Evolutionary conservation across 495 filamentous ascomycete genomes (phyloP).

Genomic region (Penicillium angulare): DNA sequence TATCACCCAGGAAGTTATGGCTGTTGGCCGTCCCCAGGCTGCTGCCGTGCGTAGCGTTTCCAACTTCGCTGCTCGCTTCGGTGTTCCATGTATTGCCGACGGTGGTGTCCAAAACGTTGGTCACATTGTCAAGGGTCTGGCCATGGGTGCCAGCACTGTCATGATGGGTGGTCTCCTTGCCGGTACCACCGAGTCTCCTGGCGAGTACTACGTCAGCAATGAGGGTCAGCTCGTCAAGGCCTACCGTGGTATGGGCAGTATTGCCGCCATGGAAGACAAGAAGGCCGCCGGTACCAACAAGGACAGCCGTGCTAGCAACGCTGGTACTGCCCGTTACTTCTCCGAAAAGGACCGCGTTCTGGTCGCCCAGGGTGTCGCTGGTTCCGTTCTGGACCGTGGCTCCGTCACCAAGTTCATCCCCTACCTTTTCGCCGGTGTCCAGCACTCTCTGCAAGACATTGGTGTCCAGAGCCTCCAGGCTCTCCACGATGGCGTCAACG

Average conservation of each 20-base stretch:
- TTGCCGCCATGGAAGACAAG: constrained; percentile 99
- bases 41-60: constrained; percentile 87
- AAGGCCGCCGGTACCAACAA: constrained; percentile 69
- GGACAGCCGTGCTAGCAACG: constrained; percentile 83
- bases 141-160: constrained; percentile 89
- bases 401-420: constrained; percentile 93
- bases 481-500: constrained; percentile 71
- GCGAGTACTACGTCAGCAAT: constrained; percentile 90
- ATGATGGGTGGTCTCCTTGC: constrained; percentile 99
- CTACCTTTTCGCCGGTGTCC: constrained; percentile 90
- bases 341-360: constrained; percentile 92
- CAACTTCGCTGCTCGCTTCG: constrained; percentile 85
- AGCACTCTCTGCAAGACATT: constrained; percentile 96
- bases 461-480: constrained; percentile 74
- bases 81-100: constrained; percentile 96
- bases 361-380: constrained; percentile 93
- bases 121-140: constrained; percentile 97
- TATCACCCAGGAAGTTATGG: constrained; percentile 99
- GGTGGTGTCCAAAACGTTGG: constrained; percentile 98
- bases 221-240: constrained; percentile 98
- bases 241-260: constrained; percentile 97
- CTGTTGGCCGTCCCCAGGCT: constrained; percentile 92
- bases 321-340: constrained; percentile 97
- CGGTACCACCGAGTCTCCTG: constrained; percentile 95
- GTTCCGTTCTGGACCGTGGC: constrained; percentile 68